Base-by-base conservation (phyloP, 805 yeast species). In the Cyberlindnera americana region DNA sequence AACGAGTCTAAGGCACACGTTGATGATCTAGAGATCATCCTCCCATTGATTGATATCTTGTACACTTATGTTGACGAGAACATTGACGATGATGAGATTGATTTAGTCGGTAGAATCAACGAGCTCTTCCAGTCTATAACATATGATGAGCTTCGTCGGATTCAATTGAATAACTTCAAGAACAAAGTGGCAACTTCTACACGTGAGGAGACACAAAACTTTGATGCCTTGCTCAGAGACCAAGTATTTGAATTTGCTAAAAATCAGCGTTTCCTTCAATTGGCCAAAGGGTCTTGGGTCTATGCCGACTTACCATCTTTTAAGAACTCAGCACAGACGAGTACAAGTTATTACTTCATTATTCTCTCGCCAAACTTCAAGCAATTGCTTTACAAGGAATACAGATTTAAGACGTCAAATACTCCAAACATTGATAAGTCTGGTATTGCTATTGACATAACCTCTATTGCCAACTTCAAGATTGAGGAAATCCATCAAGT, bases 271-370 rank as follows among this genome's bases (percentile, higher is more conserved):
- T 77, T 82, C 33, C 61, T 83, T 41, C 81, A 78, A 54, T 62
- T 87, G 35, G 77, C 87, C 19, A 78, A 74, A 52, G 95, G 95
- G 2, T 73, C 84, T 2, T 87, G 95, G 95, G 90, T 83, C 12
- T 82, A 69, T 54, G 72, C 81, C 2, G 82, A 79, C 26, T 65
- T 71, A 37, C 88, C 83, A 16, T 45, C 61, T 11, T 44, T 46
- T 27, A 47, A 47, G n/a, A 40, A 41, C 36, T 36, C 44, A 3
- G 33, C 44, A n/a, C 48, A 46, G 29, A 57, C 50, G 3, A 40
- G 50, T 14, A 38, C 67, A 10, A 72, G 69, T 46, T 68, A 68
- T 43, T 78, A 70, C 56, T 84, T 74, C 54, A 68, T 82, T 35
- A 65, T 77, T 9, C 61, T 85, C 30, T 80, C 90, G 3, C 84